Percentiles rank a stretch among this genome's conserved stretches.
phyloP scores from a whole-genome alignment of 179 eudicot genomes.

The Amaranthus tricolor region DNA sequence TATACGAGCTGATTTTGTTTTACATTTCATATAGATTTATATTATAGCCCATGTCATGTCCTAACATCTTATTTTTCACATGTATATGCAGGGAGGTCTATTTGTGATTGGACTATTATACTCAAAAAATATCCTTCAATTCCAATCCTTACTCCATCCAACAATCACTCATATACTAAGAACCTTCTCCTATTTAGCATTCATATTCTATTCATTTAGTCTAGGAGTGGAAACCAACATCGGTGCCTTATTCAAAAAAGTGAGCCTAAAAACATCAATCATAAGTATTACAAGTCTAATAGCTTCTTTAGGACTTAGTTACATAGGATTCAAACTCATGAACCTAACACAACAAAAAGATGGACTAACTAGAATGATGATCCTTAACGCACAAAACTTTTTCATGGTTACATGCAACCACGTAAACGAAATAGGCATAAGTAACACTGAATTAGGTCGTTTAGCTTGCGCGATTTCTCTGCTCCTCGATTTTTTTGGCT shows the following conservation, averaged over 20 bases:
- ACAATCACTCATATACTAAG: slow-evolving; percentile 9
- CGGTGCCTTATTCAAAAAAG: neutral
- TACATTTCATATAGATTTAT: no score
- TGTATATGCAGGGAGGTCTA: slow-evolving; percentile 24
- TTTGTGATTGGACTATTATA: slow-evolving; percentile 11
- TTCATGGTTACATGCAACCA: slow-evolving; percentile 27
- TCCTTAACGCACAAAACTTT: slow-evolving; percentile 17
- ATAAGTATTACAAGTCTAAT: slow-evolving; percentile 10
- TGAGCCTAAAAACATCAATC: slow-evolving; percentile 1
- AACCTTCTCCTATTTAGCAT: slow-evolving; percentile 17
- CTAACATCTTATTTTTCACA: neutral
- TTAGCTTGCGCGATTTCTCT: slow-evolving; percentile 14
- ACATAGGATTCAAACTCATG: neutral
- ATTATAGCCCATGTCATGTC: no score
- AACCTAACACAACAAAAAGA: neutral
- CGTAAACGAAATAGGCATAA: slow-evolving; percentile 23
- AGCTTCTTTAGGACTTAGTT: neutral
- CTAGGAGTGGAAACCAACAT: slow-evolving; percentile 26
- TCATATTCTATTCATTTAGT: slow-evolving; percentile 18
- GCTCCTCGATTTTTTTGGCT: neutral
- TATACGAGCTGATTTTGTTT: no score
- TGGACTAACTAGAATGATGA: neutral
- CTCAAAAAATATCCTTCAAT: neutral
- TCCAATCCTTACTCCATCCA: neutral
- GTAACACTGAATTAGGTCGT: slow-evolving; percentile 18